Base-by-base conservation (phyloP, 2,329 filamentous ascomycete genomes). In the Sarocladiaceae sp. region DNA sequence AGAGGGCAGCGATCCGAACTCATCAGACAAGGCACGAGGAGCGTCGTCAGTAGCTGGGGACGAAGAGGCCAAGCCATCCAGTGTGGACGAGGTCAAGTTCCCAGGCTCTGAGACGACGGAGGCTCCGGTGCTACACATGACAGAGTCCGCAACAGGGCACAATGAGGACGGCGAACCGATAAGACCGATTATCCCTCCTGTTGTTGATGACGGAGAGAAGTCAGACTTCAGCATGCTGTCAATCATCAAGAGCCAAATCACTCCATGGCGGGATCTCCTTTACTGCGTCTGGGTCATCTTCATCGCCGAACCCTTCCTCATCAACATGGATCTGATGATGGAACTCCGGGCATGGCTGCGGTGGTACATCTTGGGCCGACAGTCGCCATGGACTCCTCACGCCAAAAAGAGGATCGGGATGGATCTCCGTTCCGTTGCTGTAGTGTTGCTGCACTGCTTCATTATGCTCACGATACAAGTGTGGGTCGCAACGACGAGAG, bases 401-500 rank as follows among this genome's bases (percentile, higher is more conserved):
- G n/a, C n/a, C n/a, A n/a, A n/a, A n/a, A n/a, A n/a, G n/a, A n/a
- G n/a, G n/a, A n/a, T 28, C 28, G 23, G 23, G 20, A 18, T 54
- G 33, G 26, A 44, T 22, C 29, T 37, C 17, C 25, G 20, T 33
- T 54, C 51, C 29, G 37, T 53, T 11, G 8, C 36, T 12, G 23
- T 25, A 11, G n/a, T 58, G 4, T 5, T 55, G 28, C 6, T 53
- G 11, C 13, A 48, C n/a, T 48, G 44, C 26, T 33, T 48, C 44
- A 18, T 63, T 1, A 7, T 58, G 4, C 3, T 59, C 3, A 54
- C 52, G 17, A 8, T 59, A n/a, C 54, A 58, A 15, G 44, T 44
- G 3, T 62, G 56, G 40, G n/a, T 60, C 7, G 57, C 59, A 5
- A 40, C 53, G 11, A 50, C 48, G 1, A 35, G 44, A 6, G 64